Conservation (phyloP, 768 basidiomycete genomes). For the Lepiota brunneoincarnata region DNA sequence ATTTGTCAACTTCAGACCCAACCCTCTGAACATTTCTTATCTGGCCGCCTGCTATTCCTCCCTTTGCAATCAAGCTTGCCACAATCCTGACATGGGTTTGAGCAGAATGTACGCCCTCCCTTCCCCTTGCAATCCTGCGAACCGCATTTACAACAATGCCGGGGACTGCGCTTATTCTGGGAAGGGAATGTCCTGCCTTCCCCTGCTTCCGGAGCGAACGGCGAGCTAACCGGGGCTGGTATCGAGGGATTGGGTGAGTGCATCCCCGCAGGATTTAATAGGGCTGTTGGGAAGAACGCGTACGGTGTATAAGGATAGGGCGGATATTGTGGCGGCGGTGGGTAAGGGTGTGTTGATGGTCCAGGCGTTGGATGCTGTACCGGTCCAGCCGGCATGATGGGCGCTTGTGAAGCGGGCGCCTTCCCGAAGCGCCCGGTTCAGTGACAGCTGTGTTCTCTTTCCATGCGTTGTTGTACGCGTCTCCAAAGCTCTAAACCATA, state of each 20-base stretch:
- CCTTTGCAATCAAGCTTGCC: constrained; percentile 79
- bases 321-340: constrained; percentile 16
- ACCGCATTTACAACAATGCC: constrained; percentile 84
- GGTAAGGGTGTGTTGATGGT: constrained; percentile 14
- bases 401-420: constrained; percentile 9
- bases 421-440: constrained; percentile 16
- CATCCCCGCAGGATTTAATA: not conserved
- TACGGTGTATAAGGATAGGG: constrained; percentile 26
- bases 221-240: constrained; percentile 5
- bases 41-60: constrained; percentile 73
- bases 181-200: constrained; percentile 1
- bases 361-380: constrained; percentile 9
- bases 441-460: constrained; percentile 50
- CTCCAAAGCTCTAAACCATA: constrained; percentile 37
- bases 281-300: constrained; percentile 13
- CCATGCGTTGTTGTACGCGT: constrained; percentile 63
- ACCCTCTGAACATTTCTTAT: constrained; percentile 66
- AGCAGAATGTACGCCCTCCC: constrained; percentile 72
- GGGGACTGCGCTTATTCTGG: constrained; percentile 53
- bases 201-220: constrained; percentile 8
- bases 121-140: constrained; percentile 82
- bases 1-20: constrained; percentile 27
- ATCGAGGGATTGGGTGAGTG: constrained; percentile 16
- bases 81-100: constrained; percentile 77
- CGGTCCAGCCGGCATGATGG: constrained; percentile 1